These are phyloP conservation scores for Botrytis tulipae DNA, from an alignment of 2,329 filamentous ascomycete genomes.

Conservation along the genomic window DNA sequence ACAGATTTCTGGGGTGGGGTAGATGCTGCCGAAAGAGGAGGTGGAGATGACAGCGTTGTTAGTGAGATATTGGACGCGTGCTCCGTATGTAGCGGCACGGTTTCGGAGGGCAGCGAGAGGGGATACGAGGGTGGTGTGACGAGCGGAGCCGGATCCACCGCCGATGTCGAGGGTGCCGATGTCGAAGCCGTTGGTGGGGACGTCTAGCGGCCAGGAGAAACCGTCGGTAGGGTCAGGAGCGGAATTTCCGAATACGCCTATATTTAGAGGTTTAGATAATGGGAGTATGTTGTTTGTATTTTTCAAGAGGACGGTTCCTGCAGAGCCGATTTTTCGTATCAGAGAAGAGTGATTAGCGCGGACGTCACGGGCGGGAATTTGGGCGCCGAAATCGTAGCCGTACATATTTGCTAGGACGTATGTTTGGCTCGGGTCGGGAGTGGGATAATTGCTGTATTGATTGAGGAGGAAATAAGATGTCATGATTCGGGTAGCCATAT, in stretches of 20 bases:
- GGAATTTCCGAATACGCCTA: slow-evolving; percentile 56
- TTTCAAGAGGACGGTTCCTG: slow-evolving; percentile 62
- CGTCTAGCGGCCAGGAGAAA: background rate
- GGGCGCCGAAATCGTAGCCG: slow-evolving; percentile 41
- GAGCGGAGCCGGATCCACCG: slow-evolving; percentile 43
- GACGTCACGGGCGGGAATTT: slow-evolving; percentile 59
- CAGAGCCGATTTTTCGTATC: slow-evolving; percentile 49
- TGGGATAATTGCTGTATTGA: slow-evolving; percentile 47
- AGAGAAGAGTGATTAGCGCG: slow-evolving; percentile 46
- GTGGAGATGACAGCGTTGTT: slow-evolving; percentile 22
- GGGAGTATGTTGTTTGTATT: slow-evolving; percentile 55
- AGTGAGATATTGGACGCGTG: slow-evolving; percentile 26
- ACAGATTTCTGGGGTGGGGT: slow-evolving; percentile 5
- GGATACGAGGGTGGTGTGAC: slow-evolving; percentile 59
- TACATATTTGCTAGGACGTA: slow-evolving; percentile 45
- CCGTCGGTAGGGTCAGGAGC: slow-evolving; percentile 54
- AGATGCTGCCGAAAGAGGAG: slow-evolving; percentile 2
- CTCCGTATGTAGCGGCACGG: slow-evolving; percentile 17
- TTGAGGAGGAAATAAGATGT: slow-evolving; percentile 56
- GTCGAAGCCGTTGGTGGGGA: slow-evolving; percentile 11
- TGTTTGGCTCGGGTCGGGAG: slow-evolving; percentile 43
- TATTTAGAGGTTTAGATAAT: slow-evolving; percentile 53
- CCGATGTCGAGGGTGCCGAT: slow-evolving; percentile 29
- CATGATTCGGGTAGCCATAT: slow-evolving; percentile 57
- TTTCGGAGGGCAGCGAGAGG: slow-evolving; percentile 56